Conservation (phyloP, 139 green algal genomes). For the Volvox africanus region DNA sequence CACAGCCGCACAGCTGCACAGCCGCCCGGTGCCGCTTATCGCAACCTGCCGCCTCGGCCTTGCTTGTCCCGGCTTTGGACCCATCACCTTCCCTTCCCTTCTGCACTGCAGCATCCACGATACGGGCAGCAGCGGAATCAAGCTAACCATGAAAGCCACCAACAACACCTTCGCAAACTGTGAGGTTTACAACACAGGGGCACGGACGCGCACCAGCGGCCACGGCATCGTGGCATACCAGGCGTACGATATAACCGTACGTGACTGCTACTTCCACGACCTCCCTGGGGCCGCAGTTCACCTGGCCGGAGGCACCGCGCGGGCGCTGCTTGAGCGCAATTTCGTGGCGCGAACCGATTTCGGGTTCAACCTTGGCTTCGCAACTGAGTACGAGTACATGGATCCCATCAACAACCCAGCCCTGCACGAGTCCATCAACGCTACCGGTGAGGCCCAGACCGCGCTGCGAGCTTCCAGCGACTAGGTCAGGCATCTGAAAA, state of each 20-base stretch:
- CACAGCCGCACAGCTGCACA: no score
- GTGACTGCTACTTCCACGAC: conserved; percentile 50
- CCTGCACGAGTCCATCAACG: conserved; percentile 33
- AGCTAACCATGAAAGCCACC: conserved; percentile 35
- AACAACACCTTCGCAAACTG: conserved; percentile 31
- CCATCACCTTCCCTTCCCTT: no score
- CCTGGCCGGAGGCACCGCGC: conserved; percentile 31
- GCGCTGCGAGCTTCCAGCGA: no score
- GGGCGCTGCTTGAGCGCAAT: conserved; percentile 28
- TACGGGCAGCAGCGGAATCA: conserved; percentile 35
- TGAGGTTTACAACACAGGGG: conserved; percentile 38
- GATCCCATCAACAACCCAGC: conserved; percentile 26
- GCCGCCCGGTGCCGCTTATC: no score
- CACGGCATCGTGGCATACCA: conserved; percentile 44
- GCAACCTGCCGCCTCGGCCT: no score
- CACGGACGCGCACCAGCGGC: conserved; percentile 14
- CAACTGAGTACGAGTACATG: conserved; percentile 43
- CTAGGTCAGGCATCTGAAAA: no score
- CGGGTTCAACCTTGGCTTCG: conserved; percentile 46
- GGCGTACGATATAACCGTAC: conserved; percentile 31
- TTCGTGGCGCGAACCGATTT: conserved; percentile 13
- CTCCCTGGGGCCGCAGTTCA: conserved; percentile 27
- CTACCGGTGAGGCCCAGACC: background rate
- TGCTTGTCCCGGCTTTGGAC: no score
- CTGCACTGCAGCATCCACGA: conserved; percentile 30